Conservation (phyloP, 2,329 filamentous ascomycete genomes). For the Ascomycota sp. region DNA sequence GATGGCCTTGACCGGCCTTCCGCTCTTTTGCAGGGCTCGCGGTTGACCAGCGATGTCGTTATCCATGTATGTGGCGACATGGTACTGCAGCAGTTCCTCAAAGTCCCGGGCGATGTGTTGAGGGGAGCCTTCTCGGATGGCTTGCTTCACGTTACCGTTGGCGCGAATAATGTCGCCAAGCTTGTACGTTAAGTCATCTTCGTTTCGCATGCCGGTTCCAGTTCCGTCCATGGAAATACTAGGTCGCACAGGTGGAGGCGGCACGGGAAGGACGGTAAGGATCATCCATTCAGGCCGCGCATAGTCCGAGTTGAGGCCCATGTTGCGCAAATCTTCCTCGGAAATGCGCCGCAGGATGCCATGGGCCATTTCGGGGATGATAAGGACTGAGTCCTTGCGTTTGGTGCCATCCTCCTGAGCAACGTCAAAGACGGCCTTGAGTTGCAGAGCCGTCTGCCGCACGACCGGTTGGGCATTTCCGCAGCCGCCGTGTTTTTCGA, state of each 20-base stretch:
- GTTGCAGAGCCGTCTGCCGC: conserved; percentile 65
- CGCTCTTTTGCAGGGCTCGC: conserved; percentile 89
- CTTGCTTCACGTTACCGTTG: conserved; percentile 84
- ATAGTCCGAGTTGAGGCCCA: conserved; percentile 87
- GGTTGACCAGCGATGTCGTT: conserved; percentile 95
- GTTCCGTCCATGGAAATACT: conserved; percentile 96
- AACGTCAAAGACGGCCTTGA: conserved; percentile 55
- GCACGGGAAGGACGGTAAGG: conserved; percentile 81
- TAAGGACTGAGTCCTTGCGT: conserved; percentile 57
- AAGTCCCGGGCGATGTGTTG: conserved; percentile 84
- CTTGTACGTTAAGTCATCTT: conserved; percentile 99
- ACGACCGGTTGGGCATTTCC: conserved; percentile 81
- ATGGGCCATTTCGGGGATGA: conserved; percentile 69
- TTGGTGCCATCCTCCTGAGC: conserved; percentile 46
- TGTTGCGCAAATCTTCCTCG: conserved; percentile 60
- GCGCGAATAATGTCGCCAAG: conserved; percentile 94
- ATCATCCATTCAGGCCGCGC: conserved; percentile 98
- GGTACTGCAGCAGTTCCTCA: conserved; percentile 81
- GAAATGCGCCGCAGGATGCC: conserved; percentile 74
- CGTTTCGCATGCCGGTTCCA: conserved; percentile 75
- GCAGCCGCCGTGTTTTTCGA: conserved; percentile 62
- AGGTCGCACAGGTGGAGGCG: conserved; percentile 83
- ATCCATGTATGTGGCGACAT: conserved; percentile 98
- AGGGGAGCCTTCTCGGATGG: conserved; percentile 77
- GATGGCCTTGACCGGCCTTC: conserved; percentile 89